Conservation (phyloP, 2,329 filamentous ascomycete species). For the Neonectria neomacrospora region DNA sequence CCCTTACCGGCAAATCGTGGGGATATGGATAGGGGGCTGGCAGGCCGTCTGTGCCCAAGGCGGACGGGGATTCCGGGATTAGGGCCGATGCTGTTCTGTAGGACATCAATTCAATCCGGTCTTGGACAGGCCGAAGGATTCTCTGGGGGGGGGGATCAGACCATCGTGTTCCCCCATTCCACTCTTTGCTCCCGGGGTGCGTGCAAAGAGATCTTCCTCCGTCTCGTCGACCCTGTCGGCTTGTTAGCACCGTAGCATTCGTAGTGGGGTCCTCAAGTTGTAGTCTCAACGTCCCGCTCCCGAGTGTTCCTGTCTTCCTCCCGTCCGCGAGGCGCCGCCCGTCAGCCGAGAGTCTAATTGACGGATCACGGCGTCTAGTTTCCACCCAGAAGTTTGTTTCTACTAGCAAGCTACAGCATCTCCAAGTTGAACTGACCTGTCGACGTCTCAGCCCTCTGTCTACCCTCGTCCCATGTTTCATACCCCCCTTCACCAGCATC, state of each 20-base stretch:
- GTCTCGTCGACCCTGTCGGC: not conserved
- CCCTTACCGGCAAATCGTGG: slow-evolving; percentile 4
- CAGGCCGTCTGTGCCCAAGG: slow-evolving; percentile 10
- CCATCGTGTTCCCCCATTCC: slow-evolving; percentile 1
- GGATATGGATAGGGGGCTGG: not conserved
- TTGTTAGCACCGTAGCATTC: not conserved
- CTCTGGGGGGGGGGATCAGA: slow-evolving; percentile 1
- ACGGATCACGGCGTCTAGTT: not conserved
- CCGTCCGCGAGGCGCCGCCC: not conserved
- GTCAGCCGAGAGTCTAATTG: not conserved
- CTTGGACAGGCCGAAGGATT: not conserved
- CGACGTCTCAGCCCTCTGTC: too few species aligned
- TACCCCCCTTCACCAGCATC: not conserved
- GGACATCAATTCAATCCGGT: not conserved
- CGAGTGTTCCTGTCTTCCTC: not conserved
- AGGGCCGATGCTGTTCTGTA: not conserved
- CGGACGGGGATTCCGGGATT: not conserved
- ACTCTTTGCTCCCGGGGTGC: not conserved
- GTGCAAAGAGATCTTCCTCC: not conserved
- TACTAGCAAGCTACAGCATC: not conserved
- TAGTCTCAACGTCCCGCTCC: not conserved
- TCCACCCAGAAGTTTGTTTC: too few species aligned
- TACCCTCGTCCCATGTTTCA: not conserved
- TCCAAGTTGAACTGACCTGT: not conserved
- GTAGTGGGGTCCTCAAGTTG: not conserved